Base-by-base conservation (phyloP, 495 filamentous ascomycete genomes). In the Aspergillus olivimuriae region DNA sequence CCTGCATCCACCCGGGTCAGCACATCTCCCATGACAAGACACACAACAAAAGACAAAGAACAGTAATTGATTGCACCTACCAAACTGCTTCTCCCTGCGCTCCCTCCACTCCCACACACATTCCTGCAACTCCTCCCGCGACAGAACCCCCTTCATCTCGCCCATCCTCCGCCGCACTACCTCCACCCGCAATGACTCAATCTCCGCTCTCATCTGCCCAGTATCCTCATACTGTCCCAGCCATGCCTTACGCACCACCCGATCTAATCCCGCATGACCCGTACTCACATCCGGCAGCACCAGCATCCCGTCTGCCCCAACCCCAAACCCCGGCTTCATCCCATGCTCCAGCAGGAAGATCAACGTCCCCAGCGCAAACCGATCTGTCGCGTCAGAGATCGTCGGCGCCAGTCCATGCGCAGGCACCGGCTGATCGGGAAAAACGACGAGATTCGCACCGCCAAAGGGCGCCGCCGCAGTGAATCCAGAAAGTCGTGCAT, bases 401-500 rank as follows among this genome's bases (percentile, higher is more conserved):
- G 16, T 47, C n/a, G 41, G 21, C 33, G 56, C 49, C 24, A 39
- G 46, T 1, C 56, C 56, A 38, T 56, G 24, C 24, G 24, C 24
- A 11, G 24, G 53, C 12, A 52, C 31, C 50, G 53, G 42, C 34
- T 45, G 52, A 48, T 53, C 40, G 22, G 43, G 43, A 21, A 49
- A 32, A 42, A 49, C 42, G 1, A 39, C 11, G 24, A 6, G 40
- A 37, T 59, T 56, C n/a, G 50, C 37, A 39, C 48, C 44, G 19
- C 53, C 53, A 40, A 47, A 46, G 14, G 50, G 56, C 19, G 52
- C 50, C 12, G 49, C 48, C 28, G 52, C 46, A 23, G 49, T 56
- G 32, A 59, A 59, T n/a, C n/a, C n/a, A n/a, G n/a, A n/a, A n/a
- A n/a, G 43, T 59, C 56, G 37, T 45, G 50, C 39, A 59, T 56